Base-by-base conservation (phyloP, 345 rosid genomes). In the Boechera divaricarpa region DNA sequence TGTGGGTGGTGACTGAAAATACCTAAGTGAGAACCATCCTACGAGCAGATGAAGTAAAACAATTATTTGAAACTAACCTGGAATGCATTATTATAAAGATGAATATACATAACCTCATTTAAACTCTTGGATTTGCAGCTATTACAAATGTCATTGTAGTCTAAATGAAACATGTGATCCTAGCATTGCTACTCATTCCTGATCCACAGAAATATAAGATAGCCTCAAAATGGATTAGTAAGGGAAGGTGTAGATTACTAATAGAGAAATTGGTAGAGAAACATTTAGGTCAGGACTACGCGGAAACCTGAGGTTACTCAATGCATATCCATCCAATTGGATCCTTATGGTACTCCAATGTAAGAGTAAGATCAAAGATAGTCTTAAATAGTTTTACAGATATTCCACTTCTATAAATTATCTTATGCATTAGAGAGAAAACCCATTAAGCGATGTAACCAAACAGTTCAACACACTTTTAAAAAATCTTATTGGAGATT, bases 101-200 rank as follows among this genome's bases (percentile, higher is more conserved):
- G 51, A 5, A 68, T 21, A 21, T 21, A 71, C 36, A 38, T 24
- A 26, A 47, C 49, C 35, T 48, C 47, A 36, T 67, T 16, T 26
- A 33, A 65, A 65, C 41, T 45, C 64, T 72, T 65, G 42, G 54
- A 44, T 42, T 24, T n/a, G 48, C 45, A 75, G 18, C 41, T 56
- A 74, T 16, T 13, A 15, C 41, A 57, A 56, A 2, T 56, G 18
- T 55, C 67, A 67, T 9, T 7, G 29, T 54, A 32, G 55, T 65
- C 36, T 58, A 57, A 48, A 57, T 36, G 42, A 36, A 56, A 65
- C 10, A 1, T 44, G 29, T 63, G 10, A 63, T 54, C 58, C 16
- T 74, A 74, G 31, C 24, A 0, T 64, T 31, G 36, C 39, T 18
- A 74, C 35, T 13, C 66, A 65, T 26, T n/a, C 21, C 24, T 66